phyloP scores from a whole-genome alignment of 176 grass and related monocot species.

The Carex scoparia region DNA sequence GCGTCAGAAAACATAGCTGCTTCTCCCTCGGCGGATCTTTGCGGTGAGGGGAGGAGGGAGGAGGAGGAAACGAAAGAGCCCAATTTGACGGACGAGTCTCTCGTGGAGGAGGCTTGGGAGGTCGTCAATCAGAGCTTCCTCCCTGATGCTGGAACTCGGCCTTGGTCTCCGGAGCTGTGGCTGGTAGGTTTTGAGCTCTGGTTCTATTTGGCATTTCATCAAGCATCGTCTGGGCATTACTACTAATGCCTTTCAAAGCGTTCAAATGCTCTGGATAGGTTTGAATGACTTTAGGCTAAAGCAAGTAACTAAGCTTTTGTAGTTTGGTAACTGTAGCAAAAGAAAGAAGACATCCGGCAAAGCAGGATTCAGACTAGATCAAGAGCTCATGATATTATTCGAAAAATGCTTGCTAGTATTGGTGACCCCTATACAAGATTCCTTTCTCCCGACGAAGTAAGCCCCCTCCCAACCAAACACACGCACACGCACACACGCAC shows the following conservation, averaged over 20 bases:
- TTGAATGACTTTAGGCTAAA: not conserved
- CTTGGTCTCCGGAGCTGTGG: constrained; percentile 82
- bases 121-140: constrained; percentile 83
- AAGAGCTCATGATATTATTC: constrained; percentile 72
- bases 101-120: constrained; percentile 95
- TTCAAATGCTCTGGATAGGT: not conserved
- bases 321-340: constrained; percentile 48
- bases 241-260: not conserved
- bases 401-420: constrained; percentile 76
- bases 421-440: constrained; percentile 92
- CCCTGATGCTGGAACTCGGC: constrained; percentile 44
- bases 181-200: constrained; percentile 30
- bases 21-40: constrained; percentile 24
- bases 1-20: not conserved
- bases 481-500: not conserved
- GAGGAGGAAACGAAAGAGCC: constrained; percentile 34
- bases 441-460: constrained; percentile 77
- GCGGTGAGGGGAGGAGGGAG: constrained; percentile 1
- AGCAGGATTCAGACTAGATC: constrained; percentile 69
- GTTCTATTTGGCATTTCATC: not conserved
- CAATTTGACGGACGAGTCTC: constrained; percentile 59
- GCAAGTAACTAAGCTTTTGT: not conserved
- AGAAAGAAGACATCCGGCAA: constrained; percentile 67
- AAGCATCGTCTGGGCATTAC: not conserved
- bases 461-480: not conserved